Conservation (phyloP, 306 rosid species). For the Pterocarpus macrocarpus region DNA sequence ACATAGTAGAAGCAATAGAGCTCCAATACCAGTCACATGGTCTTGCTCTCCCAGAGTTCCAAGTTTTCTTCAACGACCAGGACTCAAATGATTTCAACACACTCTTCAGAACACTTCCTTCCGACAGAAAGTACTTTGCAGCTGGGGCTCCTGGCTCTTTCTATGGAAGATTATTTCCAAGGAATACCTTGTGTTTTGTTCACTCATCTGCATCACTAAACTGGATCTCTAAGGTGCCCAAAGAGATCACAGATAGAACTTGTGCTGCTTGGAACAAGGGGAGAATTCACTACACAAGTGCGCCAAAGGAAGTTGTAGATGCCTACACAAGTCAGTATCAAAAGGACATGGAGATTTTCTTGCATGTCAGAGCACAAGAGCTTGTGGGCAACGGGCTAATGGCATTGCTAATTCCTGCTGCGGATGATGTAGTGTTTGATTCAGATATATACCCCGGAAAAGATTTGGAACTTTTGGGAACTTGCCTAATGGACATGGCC, state of each 20-base stretch:
- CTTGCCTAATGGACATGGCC: slow-evolving; percentile 54
- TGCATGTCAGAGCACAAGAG: slow-evolving; percentile 47
- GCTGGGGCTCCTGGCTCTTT: slow-evolving; percentile 53
- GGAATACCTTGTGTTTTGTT: slow-evolving; percentile 22
- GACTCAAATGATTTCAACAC: slow-evolving; percentile 54
- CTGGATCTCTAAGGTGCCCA: slow-evolving; percentile 44
- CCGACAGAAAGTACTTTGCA: slow-evolving; percentile 34
- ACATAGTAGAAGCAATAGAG: slow-evolving; percentile 42
- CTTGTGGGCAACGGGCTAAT: slow-evolving; percentile 48
- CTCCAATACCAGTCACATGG: slow-evolving; percentile 32
- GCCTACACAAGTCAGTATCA: slow-evolving; percentile 44
- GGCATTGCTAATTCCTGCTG: slow-evolving; percentile 38
- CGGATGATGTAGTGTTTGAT: background rate
- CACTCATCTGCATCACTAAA: slow-evolving; percentile 41
- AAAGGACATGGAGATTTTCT: slow-evolving; percentile 44
- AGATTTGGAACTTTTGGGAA: slow-evolving; percentile 48
- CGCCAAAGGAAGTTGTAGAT: slow-evolving; percentile 45
- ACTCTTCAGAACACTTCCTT: slow-evolving; percentile 48
- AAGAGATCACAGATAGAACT: slow-evolving; percentile 33
- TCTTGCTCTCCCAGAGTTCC: slow-evolving; percentile 10
- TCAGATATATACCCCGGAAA: slow-evolving; percentile 5
- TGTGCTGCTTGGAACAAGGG: slow-evolving; percentile 55
- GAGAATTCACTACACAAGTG: slow-evolving; percentile 38
- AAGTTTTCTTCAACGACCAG: slow-evolving; percentile 47
- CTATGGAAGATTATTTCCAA: slow-evolving; percentile 46